phyloP scores from a whole-genome alignment of 2,329 filamentous ascomycete species.

The Diplodia scrobiculata region DNA sequence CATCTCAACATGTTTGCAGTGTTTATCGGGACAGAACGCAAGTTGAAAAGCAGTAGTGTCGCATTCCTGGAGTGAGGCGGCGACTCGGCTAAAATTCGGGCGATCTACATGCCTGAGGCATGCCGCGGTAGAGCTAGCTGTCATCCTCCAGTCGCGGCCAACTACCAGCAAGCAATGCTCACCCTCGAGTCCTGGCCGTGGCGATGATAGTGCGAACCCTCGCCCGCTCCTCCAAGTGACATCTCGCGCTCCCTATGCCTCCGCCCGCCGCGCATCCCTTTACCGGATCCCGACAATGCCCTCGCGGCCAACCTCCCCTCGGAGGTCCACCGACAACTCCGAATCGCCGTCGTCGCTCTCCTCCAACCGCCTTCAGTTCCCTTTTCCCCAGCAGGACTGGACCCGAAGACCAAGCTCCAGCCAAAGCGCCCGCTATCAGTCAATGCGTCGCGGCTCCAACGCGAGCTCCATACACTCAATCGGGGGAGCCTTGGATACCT shows the following conservation, averaged over 20 bases:
- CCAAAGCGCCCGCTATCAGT: constrained; percentile 47
- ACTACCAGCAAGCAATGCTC: constrained; percentile 20
- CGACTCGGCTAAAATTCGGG: constrained; percentile 12
- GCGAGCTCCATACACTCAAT: constrained; percentile 87
- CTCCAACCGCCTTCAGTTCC: constrained; percentile 50
- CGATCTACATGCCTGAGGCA: neutral
- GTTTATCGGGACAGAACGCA: neutral
- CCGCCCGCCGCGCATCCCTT: constrained; percentile 27
- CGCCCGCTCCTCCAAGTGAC: constrained; percentile 12
- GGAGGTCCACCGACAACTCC: constrained; percentile 54
- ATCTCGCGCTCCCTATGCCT: constrained; percentile 32
- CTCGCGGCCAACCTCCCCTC: constrained; percentile 49
- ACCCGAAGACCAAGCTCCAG: constrained; percentile 52
- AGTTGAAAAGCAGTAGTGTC: neutral
- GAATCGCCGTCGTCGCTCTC: constrained; percentile 49
- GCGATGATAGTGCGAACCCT: constrained; percentile 24
- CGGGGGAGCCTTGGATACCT: constrained; percentile 77
- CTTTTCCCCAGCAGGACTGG: constrained; percentile 62
- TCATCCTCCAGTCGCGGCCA: constrained; percentile 8
- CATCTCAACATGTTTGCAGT: neutral
- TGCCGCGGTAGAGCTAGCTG: constrained; percentile 20
- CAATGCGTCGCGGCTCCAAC: constrained; percentile 72
- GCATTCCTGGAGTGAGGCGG: neutral
- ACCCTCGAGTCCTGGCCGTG: constrained; percentile 4
- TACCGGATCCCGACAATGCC: constrained; percentile 39